phyloP scores from a whole-genome alignment of 2,329 filamentous ascomycete genomes.

The Aspergillus felis region DNA sequence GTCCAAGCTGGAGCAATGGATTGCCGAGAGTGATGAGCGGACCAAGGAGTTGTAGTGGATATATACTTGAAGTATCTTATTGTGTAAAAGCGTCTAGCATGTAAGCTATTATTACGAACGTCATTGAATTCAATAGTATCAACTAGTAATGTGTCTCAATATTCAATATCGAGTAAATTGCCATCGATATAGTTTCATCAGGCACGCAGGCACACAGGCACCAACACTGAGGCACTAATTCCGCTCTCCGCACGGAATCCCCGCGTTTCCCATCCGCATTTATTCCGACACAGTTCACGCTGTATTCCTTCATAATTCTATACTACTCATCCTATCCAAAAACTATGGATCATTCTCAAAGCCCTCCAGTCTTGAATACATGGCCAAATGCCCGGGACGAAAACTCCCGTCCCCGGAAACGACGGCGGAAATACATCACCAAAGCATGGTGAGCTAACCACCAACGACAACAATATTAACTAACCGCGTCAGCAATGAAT shows the following conservation, averaged over 20 bases:
- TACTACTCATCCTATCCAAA: neutral
- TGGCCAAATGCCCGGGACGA: conserved; percentile 7
- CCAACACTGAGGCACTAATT: neutral
- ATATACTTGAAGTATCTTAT: neutral
- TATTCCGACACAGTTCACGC: neutral
- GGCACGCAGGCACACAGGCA: neutral
- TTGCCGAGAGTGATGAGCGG: conserved; percentile 50
- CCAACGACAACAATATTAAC: neutral
- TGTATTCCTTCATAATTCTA: neutral
- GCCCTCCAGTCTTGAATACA: neutral
- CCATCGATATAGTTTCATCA: too few species aligned
- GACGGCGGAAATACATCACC: conserved; percentile 61
- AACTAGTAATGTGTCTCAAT: neutral
- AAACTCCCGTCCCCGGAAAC: conserved; percentile 46
- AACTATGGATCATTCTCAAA: neutral
- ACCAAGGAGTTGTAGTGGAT: conserved; percentile 44
- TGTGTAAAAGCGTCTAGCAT: neutral
- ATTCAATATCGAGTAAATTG: too few species aligned
- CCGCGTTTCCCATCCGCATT: conserved; percentile 8
- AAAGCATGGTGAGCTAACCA: conserved; percentile 55
- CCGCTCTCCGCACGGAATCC: conserved; percentile 11
- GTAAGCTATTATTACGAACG: too few species aligned
- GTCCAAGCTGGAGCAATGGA: conserved; percentile 49
- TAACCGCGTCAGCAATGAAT: conserved; percentile 50
- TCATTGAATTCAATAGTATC: neutral